Evolutionary conservation across 2,329 filamentous ascomycete genomes (phyloP).

Genomic region (Alternaria rosae): DNA sequence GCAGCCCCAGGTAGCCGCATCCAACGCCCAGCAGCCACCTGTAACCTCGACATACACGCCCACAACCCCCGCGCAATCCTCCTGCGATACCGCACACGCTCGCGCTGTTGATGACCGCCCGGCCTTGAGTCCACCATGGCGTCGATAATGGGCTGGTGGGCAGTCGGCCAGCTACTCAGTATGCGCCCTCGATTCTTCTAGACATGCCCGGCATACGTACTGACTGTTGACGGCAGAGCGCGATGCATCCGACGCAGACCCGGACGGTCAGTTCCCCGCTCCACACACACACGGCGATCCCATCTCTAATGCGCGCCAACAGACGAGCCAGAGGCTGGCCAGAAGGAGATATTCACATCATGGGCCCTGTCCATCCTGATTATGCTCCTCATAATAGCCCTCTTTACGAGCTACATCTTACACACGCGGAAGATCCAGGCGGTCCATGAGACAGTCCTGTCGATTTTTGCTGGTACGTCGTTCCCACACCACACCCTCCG

Average conservation of each 20-base stretch:
- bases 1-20: conserved; percentile 18
- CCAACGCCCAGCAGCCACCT: conserved; percentile 26
- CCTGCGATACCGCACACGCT: conserved; percentile 9
- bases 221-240: conserved; percentile 44
- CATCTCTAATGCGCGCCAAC: conserved; percentile 48
- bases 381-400: conserved; percentile 87
- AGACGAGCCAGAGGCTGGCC: conserved; percentile 79
- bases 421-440: conserved; percentile 97
- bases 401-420: conserved; percentile 96
- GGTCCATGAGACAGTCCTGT: conserved; percentile 96
- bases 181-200: conserved; percentile 25
- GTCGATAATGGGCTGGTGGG: conserved; percentile 48
- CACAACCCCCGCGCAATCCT: conserved; percentile 3
- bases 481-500: background rate
- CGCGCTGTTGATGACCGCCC: conserved; percentile 38
- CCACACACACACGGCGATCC: conserved; percentile 14
- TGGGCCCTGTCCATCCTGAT: conserved; percentile 98
- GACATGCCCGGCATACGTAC: conserved; percentile 1
- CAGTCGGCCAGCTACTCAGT: conserved; percentile 51
- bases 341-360: conserved; percentile 94
- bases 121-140: conserved; percentile 47
- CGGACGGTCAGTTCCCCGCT: conserved; percentile 50
- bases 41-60: conserved; percentile 12
- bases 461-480: conserved; percentile 86
- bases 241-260: conserved; percentile 57